Evolutionary conservation across 1,284 basidiomycete species (phyloP).

Genomic region (Pascua guehoae): DNA sequence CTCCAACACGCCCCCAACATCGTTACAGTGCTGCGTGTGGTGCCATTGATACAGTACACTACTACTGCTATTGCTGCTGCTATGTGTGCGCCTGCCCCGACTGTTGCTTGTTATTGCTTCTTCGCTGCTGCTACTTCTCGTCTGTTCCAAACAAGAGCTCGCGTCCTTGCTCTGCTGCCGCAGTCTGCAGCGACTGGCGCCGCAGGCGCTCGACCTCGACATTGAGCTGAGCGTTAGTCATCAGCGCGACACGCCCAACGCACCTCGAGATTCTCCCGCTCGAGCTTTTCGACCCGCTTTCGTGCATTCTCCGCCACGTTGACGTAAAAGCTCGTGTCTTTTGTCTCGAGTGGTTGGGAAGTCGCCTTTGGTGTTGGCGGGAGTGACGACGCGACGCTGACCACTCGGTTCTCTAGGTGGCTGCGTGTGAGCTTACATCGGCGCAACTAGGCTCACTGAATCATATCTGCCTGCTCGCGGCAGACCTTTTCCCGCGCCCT

Average conservation of each 20-base stretch:
- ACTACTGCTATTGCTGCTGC: too few relatives aligned
- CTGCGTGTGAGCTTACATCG: too few relatives aligned
- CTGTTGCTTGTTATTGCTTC: too few relatives aligned
- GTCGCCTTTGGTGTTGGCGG: neutral
- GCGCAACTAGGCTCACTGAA: conserved; percentile 8
- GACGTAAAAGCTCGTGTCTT: conserved; percentile 19
- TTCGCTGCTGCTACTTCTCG: too few relatives aligned
- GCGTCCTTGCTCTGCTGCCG: conserved; percentile 2
- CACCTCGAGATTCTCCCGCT: conserved; percentile 34
- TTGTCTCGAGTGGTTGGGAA: neutral
- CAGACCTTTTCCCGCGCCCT: conserved; percentile 24
- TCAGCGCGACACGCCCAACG: too few relatives aligned
- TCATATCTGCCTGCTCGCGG: conserved; percentile 19
- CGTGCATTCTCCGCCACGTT: conserved; percentile 23
- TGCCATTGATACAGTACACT: too few relatives aligned
- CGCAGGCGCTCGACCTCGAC: conserved; percentile 20
- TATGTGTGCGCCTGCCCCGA: too few relatives aligned
- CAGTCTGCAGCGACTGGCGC: conserved; percentile 4
- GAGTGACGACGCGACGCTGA: neutral
- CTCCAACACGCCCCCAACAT: too few relatives aligned
- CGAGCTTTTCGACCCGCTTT: conserved; percentile 25
- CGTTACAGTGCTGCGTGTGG: too few relatives aligned
- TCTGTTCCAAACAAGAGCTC: neutral
- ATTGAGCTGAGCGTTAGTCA: neutral
- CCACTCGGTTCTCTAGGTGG: conserved; percentile 8